Conservation (phyloP, 2,329 filamentous ascomycete genomes). For the Fusarium nodosum region DNA sequence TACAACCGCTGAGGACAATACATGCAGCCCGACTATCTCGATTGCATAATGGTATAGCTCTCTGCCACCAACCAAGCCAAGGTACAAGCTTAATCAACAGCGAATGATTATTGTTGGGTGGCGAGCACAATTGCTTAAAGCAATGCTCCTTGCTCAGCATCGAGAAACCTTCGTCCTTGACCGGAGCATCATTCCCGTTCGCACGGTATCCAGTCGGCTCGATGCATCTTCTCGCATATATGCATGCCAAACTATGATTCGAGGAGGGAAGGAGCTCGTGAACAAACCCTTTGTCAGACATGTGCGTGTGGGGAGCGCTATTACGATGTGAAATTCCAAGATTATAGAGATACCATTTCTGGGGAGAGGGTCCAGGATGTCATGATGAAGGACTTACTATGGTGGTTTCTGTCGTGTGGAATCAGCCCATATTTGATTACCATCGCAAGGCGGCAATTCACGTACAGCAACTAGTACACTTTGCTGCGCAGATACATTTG, state of each 20-base stretch:
- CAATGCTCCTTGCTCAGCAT: constrained; percentile 6
- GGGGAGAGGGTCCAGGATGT: background rate
- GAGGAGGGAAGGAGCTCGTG: constrained; percentile 2
- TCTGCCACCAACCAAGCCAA: constrained; percentile 34
- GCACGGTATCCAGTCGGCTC: constrained; percentile 39
- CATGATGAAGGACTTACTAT: constrained; percentile 1
- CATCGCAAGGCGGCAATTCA: constrained; percentile 21
- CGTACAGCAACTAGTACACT: constrained; percentile 7
- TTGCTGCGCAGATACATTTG: background rate
- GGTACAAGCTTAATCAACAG: constrained; percentile 23
- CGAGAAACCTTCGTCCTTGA: constrained; percentile 1
- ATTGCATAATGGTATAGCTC: constrained; percentile 16
- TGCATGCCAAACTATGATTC: constrained; percentile 12
- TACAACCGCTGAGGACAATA: constrained; percentile 33
- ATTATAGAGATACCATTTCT: constrained; percentile 1
- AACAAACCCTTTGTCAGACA: constrained; percentile 13
- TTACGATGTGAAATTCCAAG: background rate
- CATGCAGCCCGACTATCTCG: constrained; percentile 13
- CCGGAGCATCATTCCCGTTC: constrained; percentile 24
- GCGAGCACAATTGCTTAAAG: constrained; percentile 9
- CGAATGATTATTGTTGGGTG: constrained; percentile 18
- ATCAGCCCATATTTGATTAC: constrained; percentile 21
- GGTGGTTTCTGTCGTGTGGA: constrained; percentile 2
- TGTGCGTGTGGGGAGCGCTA: background rate
- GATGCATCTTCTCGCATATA: constrained; percentile 25